These are phyloP conservation scores for Tylopilus sp. DNA, from an alignment of 1,284 basidiomycete genomes.

Conservation along the genomic window DNA sequence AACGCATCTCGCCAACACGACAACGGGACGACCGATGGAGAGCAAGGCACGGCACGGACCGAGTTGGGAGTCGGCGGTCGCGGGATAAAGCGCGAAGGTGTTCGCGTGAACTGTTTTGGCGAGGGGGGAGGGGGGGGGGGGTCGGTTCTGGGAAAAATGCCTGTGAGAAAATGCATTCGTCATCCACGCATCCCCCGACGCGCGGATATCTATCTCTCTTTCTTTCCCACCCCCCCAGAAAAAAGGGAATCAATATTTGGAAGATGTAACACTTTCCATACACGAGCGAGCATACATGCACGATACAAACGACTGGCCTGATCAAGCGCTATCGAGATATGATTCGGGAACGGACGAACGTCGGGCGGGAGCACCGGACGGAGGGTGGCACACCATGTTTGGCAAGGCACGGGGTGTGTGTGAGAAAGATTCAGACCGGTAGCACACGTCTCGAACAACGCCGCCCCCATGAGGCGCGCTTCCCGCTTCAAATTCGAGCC, in stretches of 20 bases:
- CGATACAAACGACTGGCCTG: neutral
- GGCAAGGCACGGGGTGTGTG: slow-evolving; percentile 1
- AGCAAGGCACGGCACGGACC: too few relatives aligned
- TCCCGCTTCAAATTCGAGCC: neutral
- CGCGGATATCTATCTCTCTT: too few relatives aligned
- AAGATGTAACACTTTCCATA: neutral
- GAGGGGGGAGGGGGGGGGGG: too few relatives aligned
- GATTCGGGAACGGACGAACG: neutral
- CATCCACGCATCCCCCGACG: too few relatives aligned
- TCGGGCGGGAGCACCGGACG: neutral
- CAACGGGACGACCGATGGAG: neutral
- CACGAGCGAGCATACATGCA: too few relatives aligned
- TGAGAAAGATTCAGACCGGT: neutral
- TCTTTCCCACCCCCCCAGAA: too few relatives aligned
- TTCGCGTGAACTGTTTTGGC: too few relatives aligned
- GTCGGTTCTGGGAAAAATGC: too few relatives aligned
- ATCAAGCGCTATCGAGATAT: neutral
- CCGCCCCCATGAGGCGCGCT: slow-evolving; percentile 4
- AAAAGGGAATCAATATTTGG: too few relatives aligned
- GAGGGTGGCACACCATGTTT: neutral
- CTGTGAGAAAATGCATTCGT: too few relatives aligned
- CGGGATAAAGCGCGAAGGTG: too few relatives aligned
- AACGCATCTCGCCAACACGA: neutral
- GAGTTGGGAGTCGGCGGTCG: neutral
- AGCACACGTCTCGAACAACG: neutral